These are phyloP conservation scores for Arthrinium puccinioides DNA, from an alignment of 2,329 filamentous ascomycete genomes.

Conservation along the genomic window DNA sequence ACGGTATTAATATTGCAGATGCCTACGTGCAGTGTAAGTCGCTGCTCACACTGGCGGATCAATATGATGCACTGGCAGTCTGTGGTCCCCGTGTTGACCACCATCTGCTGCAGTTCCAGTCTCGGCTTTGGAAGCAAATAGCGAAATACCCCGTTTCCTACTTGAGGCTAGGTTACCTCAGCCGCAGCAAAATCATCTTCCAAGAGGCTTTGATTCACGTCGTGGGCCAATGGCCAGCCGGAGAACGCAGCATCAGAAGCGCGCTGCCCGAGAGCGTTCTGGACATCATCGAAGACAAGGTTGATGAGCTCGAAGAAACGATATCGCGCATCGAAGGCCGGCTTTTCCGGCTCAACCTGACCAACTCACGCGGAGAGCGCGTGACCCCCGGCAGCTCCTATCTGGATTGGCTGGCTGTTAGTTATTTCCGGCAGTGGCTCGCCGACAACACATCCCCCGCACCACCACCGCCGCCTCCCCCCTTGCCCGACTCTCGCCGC, in stretches of 20 bases:
- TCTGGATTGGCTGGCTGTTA: slow-evolving; percentile 83
- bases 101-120: slow-evolving; percentile 86
- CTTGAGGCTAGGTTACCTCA: slow-evolving; percentile 79
- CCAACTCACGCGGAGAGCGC: slow-evolving; percentile 72
- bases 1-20: slow-evolving; percentile 81
- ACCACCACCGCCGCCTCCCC: slow-evolving; percentile 10
- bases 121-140: slow-evolving; percentile 88
- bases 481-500: slow-evolving; percentile 6
- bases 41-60: slow-evolving; percentile 80
- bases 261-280: slow-evolving; percentile 69
- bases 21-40: slow-evolving; percentile 94
- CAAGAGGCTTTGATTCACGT: slow-evolving; percentile 88
- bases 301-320: slow-evolving; percentile 80
- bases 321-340: slow-evolving; percentile 74
- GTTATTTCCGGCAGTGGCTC: slow-evolving; percentile 86
- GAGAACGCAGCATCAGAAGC: slow-evolving; percentile 67
- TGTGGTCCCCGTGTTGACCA: slow-evolving; percentile 89
- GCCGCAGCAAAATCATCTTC: slow-evolving; percentile 76
- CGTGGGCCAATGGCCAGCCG: slow-evolving; percentile 86
- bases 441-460: slow-evolving; percentile 80
- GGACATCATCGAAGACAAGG: slow-evolving; percentile 91
- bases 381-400: slow-evolving; percentile 74
- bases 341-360: slow-evolving; percentile 74
- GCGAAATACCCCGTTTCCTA: slow-evolving; percentile 94
- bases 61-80: slow-evolving; percentile 84